Conservation (phyloP, 768 basidiomycete genomes). For the Boletus sp. region DNA sequence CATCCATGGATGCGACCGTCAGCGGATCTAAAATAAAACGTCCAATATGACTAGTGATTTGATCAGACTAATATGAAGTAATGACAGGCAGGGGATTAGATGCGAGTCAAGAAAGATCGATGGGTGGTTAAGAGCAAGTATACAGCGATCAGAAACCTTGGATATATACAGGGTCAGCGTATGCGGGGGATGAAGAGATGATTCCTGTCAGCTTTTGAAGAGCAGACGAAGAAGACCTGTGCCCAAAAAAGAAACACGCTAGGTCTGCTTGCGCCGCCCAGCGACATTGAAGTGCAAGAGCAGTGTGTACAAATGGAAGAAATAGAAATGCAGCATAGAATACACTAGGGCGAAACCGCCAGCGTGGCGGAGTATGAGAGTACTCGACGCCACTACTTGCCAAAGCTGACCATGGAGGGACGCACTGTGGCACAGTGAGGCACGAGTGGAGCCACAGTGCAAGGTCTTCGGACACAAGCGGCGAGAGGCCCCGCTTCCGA, state of each 20-base stretch:
- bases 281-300: constrained; percentile 36
- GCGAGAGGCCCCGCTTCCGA: too few relatives aligned
- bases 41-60: constrained; percentile 18
- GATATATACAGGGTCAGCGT: constrained; percentile 33
- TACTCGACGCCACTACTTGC: constrained; percentile 24
- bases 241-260: constrained; percentile 7
- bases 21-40: background rate
- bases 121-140: constrained; percentile 17
- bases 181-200: constrained; percentile 16
- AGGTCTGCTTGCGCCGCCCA: constrained; percentile 30
- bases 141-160: constrained; percentile 27
- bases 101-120: constrained; percentile 27
- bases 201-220: constrained; percentile 5
- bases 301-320: constrained; percentile 43
- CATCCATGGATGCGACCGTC: too few relatives aligned
- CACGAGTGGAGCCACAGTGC: too few relatives aligned
- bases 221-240: constrained; percentile 5
- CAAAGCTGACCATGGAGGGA: too few relatives aligned
- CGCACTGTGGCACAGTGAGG: too few relatives aligned
- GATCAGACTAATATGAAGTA: constrained; percentile 10
- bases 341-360: constrained; percentile 37
- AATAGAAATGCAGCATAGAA: constrained; percentile 44
- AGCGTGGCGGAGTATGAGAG: constrained; percentile 33
- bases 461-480: too few relatives aligned
- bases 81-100: constrained; percentile 31